Evolutionary conservation across 768 basidiomycete genomes (phyloP).

Genomic region (Termitomyces sp.): DNA sequence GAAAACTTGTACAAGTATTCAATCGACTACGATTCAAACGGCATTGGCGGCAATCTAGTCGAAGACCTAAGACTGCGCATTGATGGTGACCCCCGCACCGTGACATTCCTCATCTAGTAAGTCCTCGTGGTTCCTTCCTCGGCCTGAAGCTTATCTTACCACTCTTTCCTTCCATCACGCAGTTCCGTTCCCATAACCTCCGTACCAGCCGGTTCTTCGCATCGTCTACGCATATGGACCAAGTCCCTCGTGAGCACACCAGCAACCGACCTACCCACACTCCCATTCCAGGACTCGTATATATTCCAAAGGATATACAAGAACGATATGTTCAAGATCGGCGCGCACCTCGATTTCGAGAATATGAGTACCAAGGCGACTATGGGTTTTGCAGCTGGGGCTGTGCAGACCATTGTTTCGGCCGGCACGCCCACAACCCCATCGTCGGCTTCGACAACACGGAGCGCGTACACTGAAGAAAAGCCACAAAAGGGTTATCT

Average conservation of each 20-base stretch:
- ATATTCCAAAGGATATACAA: conserved; percentile 68
- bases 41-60: conserved; percentile 52
- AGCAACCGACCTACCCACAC: conserved; percentile 24
- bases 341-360: conserved; percentile 52
- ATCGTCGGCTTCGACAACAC: neutral
- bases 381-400: conserved; percentile 42
- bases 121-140: conserved; percentile 18
- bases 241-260: conserved; percentile 39
- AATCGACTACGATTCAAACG: conserved; percentile 63
- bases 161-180: neutral
- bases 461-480: conserved; percentile 2
- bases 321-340: conserved; percentile 58
- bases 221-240: conserved; percentile 64
- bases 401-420: conserved; percentile 33
- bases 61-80: conserved; percentile 50
- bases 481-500: conserved; percentile 12
- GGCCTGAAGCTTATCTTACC: conserved; percentile 5
- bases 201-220: conserved; percentile 52
- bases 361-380: conserved; percentile 44
- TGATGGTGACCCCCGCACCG: conserved; percentile 48
- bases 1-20: conserved; percentile 49
- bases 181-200: conserved; percentile 57
- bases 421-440: conserved; percentile 3
- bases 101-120: conserved; percentile 63
- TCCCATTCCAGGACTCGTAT: conserved; percentile 45